phyloP scores from a whole-genome alignment of 2,329 filamentous ascomycete genomes.

The Neopestalotiopsis rosae region DNA sequence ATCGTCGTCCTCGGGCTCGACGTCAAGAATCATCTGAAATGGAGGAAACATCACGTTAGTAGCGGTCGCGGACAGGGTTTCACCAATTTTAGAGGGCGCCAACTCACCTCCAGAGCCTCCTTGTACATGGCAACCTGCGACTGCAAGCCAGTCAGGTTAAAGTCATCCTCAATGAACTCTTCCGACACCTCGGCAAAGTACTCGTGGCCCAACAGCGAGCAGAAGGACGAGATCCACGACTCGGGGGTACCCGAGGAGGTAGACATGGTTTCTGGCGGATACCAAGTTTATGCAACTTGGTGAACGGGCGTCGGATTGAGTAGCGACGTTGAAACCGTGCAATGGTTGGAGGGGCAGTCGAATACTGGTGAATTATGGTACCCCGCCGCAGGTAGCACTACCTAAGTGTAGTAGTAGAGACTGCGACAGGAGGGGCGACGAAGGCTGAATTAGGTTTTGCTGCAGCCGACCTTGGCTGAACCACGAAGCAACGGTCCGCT shows the following conservation, averaged over 20 bases:
- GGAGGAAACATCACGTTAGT: conserved; percentile 22
- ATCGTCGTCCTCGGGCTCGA: conserved; percentile 95
- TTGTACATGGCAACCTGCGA: conserved; percentile 98
- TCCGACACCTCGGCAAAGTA: conserved; percentile 99
- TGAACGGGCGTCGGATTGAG: background rate
- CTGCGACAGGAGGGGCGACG: background rate
- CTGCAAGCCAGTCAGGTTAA: conserved; percentile 95
- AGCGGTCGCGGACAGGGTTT: background rate
- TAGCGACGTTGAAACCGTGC: conserved; percentile 8
- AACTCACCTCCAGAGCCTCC: conserved; percentile 82
- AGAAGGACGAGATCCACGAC: conserved; percentile 98
- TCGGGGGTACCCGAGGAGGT: conserved; percentile 70
- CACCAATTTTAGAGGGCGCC: no score
- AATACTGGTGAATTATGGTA: background rate
- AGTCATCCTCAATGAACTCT: conserved; percentile 99
- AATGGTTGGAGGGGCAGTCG: conserved; percentile 10
- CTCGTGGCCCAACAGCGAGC: conserved; percentile 92
- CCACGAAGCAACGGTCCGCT: background rate
- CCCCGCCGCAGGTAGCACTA: conserved; percentile 9
- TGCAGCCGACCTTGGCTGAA: background rate
- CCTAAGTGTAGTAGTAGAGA: background rate
- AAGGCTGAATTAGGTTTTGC: background rate
- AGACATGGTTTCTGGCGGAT: conserved; percentile 52
- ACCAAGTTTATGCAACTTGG: conserved; percentile 14
- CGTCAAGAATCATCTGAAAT: conserved; percentile 89